phyloP scores from a whole-genome alignment of 202 grass and related monocot species.

The Brachypodium distachyon region DNA sequence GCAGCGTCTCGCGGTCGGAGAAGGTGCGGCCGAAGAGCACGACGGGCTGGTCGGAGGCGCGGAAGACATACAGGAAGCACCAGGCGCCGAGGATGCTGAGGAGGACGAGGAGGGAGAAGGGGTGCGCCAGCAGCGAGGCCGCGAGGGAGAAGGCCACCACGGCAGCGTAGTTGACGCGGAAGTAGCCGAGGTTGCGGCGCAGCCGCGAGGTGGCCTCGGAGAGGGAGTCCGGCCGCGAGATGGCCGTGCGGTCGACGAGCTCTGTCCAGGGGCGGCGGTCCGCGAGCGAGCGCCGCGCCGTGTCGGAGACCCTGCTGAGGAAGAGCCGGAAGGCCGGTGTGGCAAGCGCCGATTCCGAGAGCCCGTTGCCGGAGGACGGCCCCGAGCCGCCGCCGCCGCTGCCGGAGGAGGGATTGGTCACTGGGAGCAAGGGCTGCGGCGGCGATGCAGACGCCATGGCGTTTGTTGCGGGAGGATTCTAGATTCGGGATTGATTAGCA shows the following conservation, averaged over 20 bases:
- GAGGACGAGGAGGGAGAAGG: constrained; percentile 78
- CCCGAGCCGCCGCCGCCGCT: not conserved
- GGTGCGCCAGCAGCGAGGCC: constrained; percentile 67
- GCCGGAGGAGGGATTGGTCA: constrained; percentile 32
- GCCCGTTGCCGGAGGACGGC: not conserved
- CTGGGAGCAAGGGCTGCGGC: constrained; percentile 49
- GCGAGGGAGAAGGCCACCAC: constrained; percentile 60
- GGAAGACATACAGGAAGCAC: constrained; percentile 86
- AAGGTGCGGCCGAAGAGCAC: constrained; percentile 81
- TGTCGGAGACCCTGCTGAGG: constrained; percentile 51
- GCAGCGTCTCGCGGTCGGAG: constrained; percentile 83
- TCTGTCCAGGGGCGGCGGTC: constrained; percentile 74
- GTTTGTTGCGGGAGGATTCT: constrained; percentile 3
- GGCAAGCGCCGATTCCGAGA: constrained; percentile 24
- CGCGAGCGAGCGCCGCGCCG: constrained; percentile 55
- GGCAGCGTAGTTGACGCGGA: constrained; percentile 91
- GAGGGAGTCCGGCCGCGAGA: constrained; percentile 63
- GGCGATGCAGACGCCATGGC: constrained; percentile 35
- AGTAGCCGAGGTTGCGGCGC: constrained; percentile 77
- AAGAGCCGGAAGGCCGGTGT: constrained; percentile 65
- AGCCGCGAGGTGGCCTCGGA: constrained; percentile 69
- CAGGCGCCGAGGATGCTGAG: constrained; percentile 63
- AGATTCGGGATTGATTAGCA: not conserved
- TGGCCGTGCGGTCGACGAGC: constrained; percentile 70
- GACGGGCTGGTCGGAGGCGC: constrained; percentile 63